A percentile compares a stretch with the other conserved stretches of the same genome.
Evolutionary conservation across 768 basidiomycete genomes (phyloP).

Genomic region (Serpula lacrymans): DNA sequence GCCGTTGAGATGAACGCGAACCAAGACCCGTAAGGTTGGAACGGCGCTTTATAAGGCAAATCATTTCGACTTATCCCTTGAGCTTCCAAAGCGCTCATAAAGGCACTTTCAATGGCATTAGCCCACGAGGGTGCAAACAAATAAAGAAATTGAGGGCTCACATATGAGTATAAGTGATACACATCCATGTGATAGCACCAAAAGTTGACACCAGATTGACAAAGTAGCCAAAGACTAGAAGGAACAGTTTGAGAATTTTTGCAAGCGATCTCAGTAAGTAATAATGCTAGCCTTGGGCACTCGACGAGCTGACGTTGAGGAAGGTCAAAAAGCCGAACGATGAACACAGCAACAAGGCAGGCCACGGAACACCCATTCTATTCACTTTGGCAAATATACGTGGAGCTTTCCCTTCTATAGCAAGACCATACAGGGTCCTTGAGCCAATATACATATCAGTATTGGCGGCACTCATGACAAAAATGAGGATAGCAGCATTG

Average conservation of each 20-base stretch:
- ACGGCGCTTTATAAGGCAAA: constrained; percentile 54
- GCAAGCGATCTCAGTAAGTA: background rate
- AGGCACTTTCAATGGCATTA: constrained; percentile 35
- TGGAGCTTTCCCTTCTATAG: constrained; percentile 50
- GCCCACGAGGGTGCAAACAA: constrained; percentile 11
- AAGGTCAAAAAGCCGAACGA: constrained; percentile 56
- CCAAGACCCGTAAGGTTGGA: constrained; percentile 62
- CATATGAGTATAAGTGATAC: constrained; percentile 61
- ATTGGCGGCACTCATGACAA: constrained; percentile 63
- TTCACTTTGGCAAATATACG: constrained; percentile 42
- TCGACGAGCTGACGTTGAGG: constrained; percentile 52
- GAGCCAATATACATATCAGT: constrained; percentile 60
- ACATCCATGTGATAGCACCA: constrained; percentile 37
- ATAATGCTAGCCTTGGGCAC: constrained; percentile 42
- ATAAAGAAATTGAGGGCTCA: constrained; percentile 24
- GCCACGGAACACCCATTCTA: constrained; percentile 42
- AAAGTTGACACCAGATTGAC: constrained; percentile 39
- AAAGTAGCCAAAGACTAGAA: constrained; percentile 33
- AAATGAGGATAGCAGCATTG: constrained; percentile 59
- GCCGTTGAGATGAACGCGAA: constrained; percentile 52
- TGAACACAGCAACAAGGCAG: constrained; percentile 50
- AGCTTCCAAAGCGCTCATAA: constrained; percentile 44
- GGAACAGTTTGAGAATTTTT: background rate
- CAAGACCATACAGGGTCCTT: constrained; percentile 50
- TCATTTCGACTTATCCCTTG: constrained; percentile 42